Base-by-base conservation (phyloP, 371 early-diverging fungal genomes). In the Mucor mucedo region DNA sequence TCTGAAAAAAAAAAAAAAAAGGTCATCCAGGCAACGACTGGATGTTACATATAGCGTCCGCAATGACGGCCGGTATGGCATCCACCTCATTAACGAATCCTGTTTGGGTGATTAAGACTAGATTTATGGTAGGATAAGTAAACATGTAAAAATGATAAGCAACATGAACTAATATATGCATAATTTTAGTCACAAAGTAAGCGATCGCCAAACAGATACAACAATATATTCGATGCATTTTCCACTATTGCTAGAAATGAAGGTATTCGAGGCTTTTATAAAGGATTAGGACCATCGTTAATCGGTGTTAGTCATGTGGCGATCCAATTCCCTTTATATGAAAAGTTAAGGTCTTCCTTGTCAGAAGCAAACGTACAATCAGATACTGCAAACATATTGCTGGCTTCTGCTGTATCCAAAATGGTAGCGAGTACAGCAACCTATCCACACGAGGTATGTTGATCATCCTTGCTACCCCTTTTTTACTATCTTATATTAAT, bases 241-340 rank as follows among this genome's bases (percentile, higher is more conserved):
- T 55, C 65, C 7, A 86, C 85, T 1, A 93, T 95, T 65, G 82
- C 79, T 38, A 64, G 50, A 54, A 77, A 82, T 5, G 95, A 95
- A 72, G 93, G 95, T 0, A 70, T 86, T 35, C 79, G 82, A 29
- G 93, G 93, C 56, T 91, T 91, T 68, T 94, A 93, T 78, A 94
- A 92, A 71, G 98, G 98, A 30, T 82, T 97, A 16, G 93, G 91
- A 9, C 89, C 95, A 29, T 91, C 93, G 9, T 71, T 98, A 53
- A 78, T 97, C 66, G 98, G 98, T 42, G 90, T 96, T 8, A 85
- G 87, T 35, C 98, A 98, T 78, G 96, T 94, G 4, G 95, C 93
- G 5, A 85, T 98, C 7, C 97, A 97, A 71, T 98, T 98, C 67
- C 97, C 97, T 39, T 76, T 96, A 32, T 98, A 98, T 78, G 98